A percentile compares a stretch with the other conserved stretches of the same genome.
phyloP scores from a whole-genome alignment of 164 flowering plant genomes.

The Litsea cubeba region DNA sequence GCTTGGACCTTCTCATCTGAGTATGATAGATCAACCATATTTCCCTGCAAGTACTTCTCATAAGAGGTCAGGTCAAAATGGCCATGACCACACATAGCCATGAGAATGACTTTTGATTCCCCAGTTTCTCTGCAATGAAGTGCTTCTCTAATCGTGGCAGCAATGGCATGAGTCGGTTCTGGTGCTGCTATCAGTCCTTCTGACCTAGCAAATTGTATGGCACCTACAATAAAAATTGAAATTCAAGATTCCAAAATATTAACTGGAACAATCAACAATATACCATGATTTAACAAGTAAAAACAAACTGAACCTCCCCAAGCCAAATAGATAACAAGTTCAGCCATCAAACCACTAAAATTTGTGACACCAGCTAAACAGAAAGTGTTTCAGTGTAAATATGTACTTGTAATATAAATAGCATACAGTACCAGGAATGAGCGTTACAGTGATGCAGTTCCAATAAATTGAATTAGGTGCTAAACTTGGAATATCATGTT shows the following conservation, averaged over 20 bases:
- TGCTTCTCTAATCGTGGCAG: conserved; percentile 94
- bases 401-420: too few species aligned
- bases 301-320: neutral
- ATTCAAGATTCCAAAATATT: neutral
- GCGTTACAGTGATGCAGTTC: too few species aligned
- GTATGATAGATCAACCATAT: conserved; percentile 69
- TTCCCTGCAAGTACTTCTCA: conserved; percentile 84
- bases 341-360: neutral
- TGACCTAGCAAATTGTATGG: conserved; percentile 77
- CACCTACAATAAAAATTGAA: conserved; percentile 46
- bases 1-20: conserved; percentile 48
- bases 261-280: neutral
- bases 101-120: conserved; percentile 80
- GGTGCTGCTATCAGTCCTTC: conserved; percentile 97
- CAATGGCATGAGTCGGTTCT: conserved; percentile 96
- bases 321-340: neutral
- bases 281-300: neutral
- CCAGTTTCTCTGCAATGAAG: conserved; percentile 75
- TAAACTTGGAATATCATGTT: too few species aligned
- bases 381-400: too few species aligned
- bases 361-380: too few species aligned
- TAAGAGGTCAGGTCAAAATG: conserved; percentile 92
- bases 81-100: conserved; percentile 98
- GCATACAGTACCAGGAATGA: too few species aligned
- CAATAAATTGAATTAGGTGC: too few species aligned